Base-by-base conservation (phyloP, 371 early-diverging fungal genomes). In the Fennellomyces sp. region DNA sequence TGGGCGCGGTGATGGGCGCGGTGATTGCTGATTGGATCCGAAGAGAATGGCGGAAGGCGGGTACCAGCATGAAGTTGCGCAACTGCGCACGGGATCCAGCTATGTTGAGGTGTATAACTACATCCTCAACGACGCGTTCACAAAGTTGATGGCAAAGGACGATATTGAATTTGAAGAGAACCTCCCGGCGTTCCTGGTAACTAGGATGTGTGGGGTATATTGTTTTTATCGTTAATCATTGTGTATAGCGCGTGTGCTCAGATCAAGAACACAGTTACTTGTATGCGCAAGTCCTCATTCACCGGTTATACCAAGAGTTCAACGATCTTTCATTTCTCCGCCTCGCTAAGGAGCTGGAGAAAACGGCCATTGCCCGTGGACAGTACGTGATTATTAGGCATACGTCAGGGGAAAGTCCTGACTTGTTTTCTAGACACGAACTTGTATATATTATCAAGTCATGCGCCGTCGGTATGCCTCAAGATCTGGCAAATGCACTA, bases 221-320 rank as follows among this genome's bases (percentile, higher is more conserved):
- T 12, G 42, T 13, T 52, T 23, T 17, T 10, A 17, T 26, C 13
- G 52, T 30, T n/a, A 11, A 11, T 11, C 45, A 7, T 2, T 45
- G 31, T 39, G 3, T n/a, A 19, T 70, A 87, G 87, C 73, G 80
- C 64, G 73, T 87, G 0, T 87, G 84, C 38, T 86, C 87, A 63
- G 87, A 82, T 58, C 76, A 82, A 62, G 86, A 91, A 63, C 86
- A 88, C 41, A 86, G 85, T 0, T 91, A 91, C 52, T 64, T 91
- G 29, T 80, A 83, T 47, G 81, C 88, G 4, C 89, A 87, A 54
- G 75, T 84, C 10, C 56, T 90, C 17, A 60, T 91, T 12, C 65
- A 73, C 54, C 64, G 77, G 15, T 73, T 88, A 17, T 64, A 71
- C 53, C 72, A 84, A 48, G 76, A 79, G 30, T 76, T 73, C 17